Base-by-base conservation (phyloP, 306 rosid genomes). In the Rosa persica region DNA sequence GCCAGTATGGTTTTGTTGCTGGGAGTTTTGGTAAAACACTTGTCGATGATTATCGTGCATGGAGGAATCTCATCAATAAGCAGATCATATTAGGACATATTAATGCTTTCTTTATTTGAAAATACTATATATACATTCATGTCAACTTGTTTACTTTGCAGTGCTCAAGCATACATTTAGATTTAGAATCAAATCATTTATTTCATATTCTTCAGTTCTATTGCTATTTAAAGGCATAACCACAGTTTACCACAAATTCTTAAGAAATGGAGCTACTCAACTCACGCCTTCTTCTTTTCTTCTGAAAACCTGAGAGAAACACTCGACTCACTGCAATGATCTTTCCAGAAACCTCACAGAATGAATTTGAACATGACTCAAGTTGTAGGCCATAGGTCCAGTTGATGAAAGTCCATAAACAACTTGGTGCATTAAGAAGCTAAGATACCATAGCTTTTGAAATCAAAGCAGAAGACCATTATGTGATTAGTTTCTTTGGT, bases 401-500 rank as follows among this genome's bases (percentile, higher is more conserved):
- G 67, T 61, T 57, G 30, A 6, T 34, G 40, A 34, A 34, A 16
- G 69, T 34, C 23, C 43, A 6, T 64, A 34, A 34, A 15, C 43
- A 36, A 38, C 44, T 65, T 65, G 70, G 44, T 65, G 70, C 70
- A 36, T 65, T 25, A 61, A 30, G 40, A 61, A 58, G 65, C 65
- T 23, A 58, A 58, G 30, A 58, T 58, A 22, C 64, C 27, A n/a
- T 8, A 22, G 30, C 65, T n/a, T 8, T 58, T 3, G 36, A 58
- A 10, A 58, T 58, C 36, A 58, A 58, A 58, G 65, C 6, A 19
- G 65, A 58, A 12, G 36, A 22, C 6, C 15, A 58, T 22, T 58
- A 58, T 58, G 65, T 22, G 65, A 58, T 58, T 22, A 57, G 34
- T 57, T n/a, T 57, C 15, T 22, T 57, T 58, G 15, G 67, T 11